Base-by-base conservation (phyloP, 2,329 filamentous ascomycete genomes). In the Paramyrothecium sp. region DNA sequence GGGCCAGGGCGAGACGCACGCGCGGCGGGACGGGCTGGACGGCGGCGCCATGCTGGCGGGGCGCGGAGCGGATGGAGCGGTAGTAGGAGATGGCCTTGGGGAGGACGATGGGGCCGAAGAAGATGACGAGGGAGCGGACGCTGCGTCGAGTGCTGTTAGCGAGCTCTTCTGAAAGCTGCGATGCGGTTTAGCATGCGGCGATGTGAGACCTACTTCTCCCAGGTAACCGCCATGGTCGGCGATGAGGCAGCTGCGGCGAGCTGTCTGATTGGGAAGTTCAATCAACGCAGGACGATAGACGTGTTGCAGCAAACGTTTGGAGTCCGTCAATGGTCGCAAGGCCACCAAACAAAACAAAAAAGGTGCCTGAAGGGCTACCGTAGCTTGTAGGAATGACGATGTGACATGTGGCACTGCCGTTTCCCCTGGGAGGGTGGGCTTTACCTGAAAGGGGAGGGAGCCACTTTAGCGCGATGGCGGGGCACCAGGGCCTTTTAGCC, bases 61-160 rank as follows among this genome's bases (percentile, higher is more conserved):
- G 77, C n/a, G 76, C 74, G 59, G 73, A 67, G 62, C 76, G 77
- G 50, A 79, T 55, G 48, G 80, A 81, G 63, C 86, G 85, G 76
- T 90, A 90, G 77, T 84, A 87, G 59, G 78, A 73, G 57, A 92
- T 76, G 57, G 81, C 79, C 66, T 85, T 86, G 54, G 89, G 89
- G 44, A 94, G 72, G 62, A 93, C 77, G 61, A 91, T 79, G 33
- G 91, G 90, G 3, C 88, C 90, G 70, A 93, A 81, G 76, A 87
- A 82, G 67, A 87, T 71, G 66, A 80, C 70, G 61, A 86, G 75
- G 65, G 82, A 80, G 63, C 82, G 81, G 66, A 86, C 75, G 54
- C 81, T 84, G 61, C 55, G 51, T 55, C 60, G 7, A 62, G 58
- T 19, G 55, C 46, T 11, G 48, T 62, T 65, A 50, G 23, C 20